Evolutionary conservation across 2,329 filamentous ascomycete species (phyloP).

Genomic region (Venturiaceae sp.): DNA sequence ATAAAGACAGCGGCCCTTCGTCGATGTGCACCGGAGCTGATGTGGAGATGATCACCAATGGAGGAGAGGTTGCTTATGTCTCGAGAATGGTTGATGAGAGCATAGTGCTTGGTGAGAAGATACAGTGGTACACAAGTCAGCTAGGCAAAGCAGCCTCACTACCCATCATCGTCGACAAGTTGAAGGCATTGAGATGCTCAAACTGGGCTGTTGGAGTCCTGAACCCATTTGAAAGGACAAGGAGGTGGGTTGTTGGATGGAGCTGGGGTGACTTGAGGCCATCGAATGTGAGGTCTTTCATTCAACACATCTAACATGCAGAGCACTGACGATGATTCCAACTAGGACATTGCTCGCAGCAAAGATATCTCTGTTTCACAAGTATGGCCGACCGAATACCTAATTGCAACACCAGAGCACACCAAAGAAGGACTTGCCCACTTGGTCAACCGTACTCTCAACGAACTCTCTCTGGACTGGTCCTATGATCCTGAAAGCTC

Average conservation of each 20-base stretch:
- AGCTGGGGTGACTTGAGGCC: constrained; percentile 65
- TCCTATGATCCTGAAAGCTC: constrained; percentile 45
- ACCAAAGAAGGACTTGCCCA: constrained; percentile 17
- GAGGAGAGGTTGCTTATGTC: constrained; percentile 71
- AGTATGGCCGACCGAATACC: constrained; percentile 33
- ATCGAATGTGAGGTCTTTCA: constrained; percentile 29
- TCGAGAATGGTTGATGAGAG: constrained; percentile 62
- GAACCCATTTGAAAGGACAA: constrained; percentile 66
- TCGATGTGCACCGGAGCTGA: constrained; percentile 68
- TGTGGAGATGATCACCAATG: constrained; percentile 75
- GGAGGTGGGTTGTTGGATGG: constrained; percentile 84
- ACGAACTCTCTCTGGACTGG: constrained; percentile 53
- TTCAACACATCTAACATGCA: constrained; percentile 4
- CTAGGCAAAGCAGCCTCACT: constrained; percentile 70
- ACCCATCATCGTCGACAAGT: constrained; percentile 48
- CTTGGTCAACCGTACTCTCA: constrained; percentile 39
- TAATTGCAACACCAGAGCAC: constrained; percentile 30
- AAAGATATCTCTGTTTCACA: not conserved
- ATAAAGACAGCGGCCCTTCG: constrained; percentile 59
- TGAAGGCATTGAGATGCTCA: constrained; percentile 45
- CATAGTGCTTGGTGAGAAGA: constrained; percentile 41
- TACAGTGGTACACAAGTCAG: constrained; percentile 89
- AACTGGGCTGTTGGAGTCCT: constrained; percentile 83
- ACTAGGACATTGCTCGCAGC: not conserved
- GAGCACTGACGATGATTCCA: constrained; percentile 13